A percentile compares a stretch with the other conserved stretches of the same genome.
These are phyloP conservation scores for Westerdykella ornata DNA, from an alignment of 2,329 filamentous ascomycete genomes.

Conservation along the genomic window DNA sequence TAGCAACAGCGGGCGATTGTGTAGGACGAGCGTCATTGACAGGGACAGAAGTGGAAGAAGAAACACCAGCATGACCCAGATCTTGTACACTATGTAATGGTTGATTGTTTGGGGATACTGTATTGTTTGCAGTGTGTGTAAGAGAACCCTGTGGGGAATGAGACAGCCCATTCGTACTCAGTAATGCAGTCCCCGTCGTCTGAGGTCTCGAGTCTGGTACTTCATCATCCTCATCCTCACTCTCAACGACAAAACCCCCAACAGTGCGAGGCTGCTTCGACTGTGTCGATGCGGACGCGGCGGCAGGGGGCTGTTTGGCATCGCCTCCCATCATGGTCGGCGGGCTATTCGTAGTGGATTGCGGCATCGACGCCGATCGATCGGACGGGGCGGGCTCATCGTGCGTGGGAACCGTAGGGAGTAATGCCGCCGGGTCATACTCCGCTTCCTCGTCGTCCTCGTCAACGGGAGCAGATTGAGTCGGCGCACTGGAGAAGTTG, in stretches of 20 bases:
- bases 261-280: conserved; percentile 47
- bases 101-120: conserved; percentile 52
- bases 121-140: conserved; percentile 53
- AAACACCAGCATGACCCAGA: conserved; percentile 39
- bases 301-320: conserved; percentile 21
- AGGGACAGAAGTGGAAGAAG: conserved; percentile 35
- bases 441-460: conserved; percentile 36
- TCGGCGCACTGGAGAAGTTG: conserved; percentile 37
- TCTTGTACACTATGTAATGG: conserved; percentile 54
- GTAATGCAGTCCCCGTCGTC: conserved; percentile 44
- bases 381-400: conserved; percentile 13
- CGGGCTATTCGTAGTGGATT: conserved; percentile 26
- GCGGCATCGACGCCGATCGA: conserved; percentile 23
- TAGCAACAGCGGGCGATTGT: conserved; percentile 47
- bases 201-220: conserved; percentile 42
- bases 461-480: conserved; percentile 11
- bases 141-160: conserved; percentile 48
- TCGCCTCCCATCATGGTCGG: conserved; percentile 16
- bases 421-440: conserved; percentile 35
- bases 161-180: conserved; percentile 45
- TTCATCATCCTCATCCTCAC: conserved; percentile 54
- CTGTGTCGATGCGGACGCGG: conserved; percentile 24
- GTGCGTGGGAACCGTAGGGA: conserved; percentile 16
- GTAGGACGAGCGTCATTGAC: conserved; percentile 40
- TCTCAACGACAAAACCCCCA: conserved; percentile 58